Conservation (phyloP, 805 yeast species). For the Suhomyces emberorum region DNA sequence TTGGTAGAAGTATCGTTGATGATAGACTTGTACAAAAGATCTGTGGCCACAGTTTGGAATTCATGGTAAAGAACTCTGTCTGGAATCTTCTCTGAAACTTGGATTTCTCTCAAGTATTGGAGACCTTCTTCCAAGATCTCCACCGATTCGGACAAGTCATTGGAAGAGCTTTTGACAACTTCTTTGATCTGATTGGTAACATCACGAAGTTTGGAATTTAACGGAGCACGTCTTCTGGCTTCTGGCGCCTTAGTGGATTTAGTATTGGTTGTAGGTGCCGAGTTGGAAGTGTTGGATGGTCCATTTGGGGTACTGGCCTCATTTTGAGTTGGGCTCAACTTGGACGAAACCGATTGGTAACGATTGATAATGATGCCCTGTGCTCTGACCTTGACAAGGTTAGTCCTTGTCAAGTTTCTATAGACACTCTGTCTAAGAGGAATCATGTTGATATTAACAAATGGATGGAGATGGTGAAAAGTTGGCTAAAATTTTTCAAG, state of each 20-base stretch:
- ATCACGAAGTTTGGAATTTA: conserved; percentile 32
- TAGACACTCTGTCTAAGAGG: conserved; percentile 15
- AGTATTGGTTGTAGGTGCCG: not conserved
- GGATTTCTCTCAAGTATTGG: conserved; percentile 36
- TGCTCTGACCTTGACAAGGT: conserved; percentile 7
- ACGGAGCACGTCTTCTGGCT: conserved; percentile 1
- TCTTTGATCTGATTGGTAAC: conserved; percentile 29
- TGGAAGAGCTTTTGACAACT: conserved; percentile 17
- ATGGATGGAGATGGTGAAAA: no score
- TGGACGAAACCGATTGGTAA: conserved; percentile 7
- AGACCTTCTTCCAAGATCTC: conserved; percentile 42
- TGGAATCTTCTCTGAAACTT: conserved; percentile 28
- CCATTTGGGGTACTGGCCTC: not conserved
- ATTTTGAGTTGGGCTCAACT: not conserved
- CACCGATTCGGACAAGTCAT: conserved; percentile 25
- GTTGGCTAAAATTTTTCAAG: no score
- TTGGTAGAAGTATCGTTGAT: not conserved
- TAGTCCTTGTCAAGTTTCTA: conserved; percentile 11
- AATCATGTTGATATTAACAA: conserved; percentile 17
- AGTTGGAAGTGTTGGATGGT: not conserved
- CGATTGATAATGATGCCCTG: conserved; percentile 5
- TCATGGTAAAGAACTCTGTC: conserved; percentile 20
- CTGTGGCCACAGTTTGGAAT: conserved; percentile 28
- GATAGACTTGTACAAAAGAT: conserved; percentile 19
- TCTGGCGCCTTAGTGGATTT: not conserved